A percentile compares a stretch with the other conserved stretches of the same genome.
Conservation (phyloP, 1,284 basidiomycete genomes). For the Afroboletus lepidellus region DNA sequence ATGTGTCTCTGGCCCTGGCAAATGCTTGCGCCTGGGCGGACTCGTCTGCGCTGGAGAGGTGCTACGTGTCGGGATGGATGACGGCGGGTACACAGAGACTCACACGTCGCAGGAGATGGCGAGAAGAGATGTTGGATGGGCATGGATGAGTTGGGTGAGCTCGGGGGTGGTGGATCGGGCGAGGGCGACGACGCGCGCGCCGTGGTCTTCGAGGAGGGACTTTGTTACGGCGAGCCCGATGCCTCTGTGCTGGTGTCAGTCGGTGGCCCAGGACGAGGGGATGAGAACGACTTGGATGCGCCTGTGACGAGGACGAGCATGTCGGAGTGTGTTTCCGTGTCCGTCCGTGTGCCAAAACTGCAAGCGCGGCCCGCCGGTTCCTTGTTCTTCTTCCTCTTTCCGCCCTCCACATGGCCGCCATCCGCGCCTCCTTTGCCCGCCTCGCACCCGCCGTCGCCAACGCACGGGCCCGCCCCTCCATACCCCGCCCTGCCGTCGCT, state of each 20-base stretch:
- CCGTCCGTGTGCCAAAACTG: conserved; percentile 32
- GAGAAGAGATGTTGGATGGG: conserved; percentile 46
- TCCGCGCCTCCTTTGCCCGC: conserved; percentile 64
- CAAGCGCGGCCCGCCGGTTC: conserved; percentile 16
- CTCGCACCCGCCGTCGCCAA: conserved; percentile 56
- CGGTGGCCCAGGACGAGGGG: neutral
- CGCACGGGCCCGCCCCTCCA: conserved; percentile 40
- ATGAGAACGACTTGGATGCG: conserved; percentile 59
- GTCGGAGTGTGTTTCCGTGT: conserved; percentile 24
- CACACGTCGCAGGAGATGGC: conserved; percentile 72
- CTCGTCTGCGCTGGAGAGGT: conserved; percentile 51
- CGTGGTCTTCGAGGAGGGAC: conserved; percentile 59
- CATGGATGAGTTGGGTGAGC: conserved; percentile 51
- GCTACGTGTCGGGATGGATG: conserved; percentile 2
- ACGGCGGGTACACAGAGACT: conserved; percentile 34
- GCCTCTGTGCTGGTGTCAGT: conserved; percentile 50
- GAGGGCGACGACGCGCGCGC: conserved; percentile 70
- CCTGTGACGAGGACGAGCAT: conserved; percentile 63
- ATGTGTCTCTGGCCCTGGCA: conserved; percentile 45
- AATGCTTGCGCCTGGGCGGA: conserved; percentile 54
- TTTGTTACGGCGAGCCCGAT: conserved; percentile 76
- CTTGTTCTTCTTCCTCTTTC: conserved; percentile 9
- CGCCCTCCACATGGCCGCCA: conserved; percentile 60
- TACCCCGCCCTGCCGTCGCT: conserved; percentile 43
- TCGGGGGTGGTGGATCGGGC: conserved; percentile 69